Percentiles rank a stretch among this genome's conserved stretches.
phyloP scores from a whole-genome alignment of 106 monocot species.

The Allium cepa region DNA sequence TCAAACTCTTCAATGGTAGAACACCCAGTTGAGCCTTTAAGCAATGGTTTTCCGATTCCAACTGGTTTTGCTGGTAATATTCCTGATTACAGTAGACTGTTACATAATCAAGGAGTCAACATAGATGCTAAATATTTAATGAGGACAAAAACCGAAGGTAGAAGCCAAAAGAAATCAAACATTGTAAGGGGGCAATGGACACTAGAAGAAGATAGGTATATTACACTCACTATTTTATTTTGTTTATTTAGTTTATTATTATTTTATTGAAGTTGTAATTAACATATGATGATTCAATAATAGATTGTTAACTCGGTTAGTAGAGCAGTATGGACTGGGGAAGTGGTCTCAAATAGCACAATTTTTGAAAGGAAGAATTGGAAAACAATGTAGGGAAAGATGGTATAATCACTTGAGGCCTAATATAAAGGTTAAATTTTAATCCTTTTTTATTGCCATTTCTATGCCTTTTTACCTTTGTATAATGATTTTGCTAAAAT shows the following conservation, averaged over 20 bases:
- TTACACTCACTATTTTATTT: not conserved
- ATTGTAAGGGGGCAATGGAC: constrained; percentile 75
- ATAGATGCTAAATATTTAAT: not conserved
- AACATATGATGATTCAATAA: not conserved
- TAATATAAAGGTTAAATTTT: constrained; percentile 59
- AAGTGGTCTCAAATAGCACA: constrained; percentile 75
- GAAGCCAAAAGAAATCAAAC: constrained; percentile 27
- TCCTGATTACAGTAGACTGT: not conserved
- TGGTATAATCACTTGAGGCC: constrained; percentile 93
- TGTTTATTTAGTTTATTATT: too few species aligned
- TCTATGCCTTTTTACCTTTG: not conserved
- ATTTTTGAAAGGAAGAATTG: constrained; percentile 54
- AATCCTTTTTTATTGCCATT: not conserved
- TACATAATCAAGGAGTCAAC: not conserved
- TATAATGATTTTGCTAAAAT: not conserved
- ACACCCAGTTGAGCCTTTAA: constrained; percentile 11
- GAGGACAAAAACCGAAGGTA: constrained; percentile 1
- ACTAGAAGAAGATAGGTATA: constrained; percentile 62
- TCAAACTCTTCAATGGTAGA: constrained; percentile 1
- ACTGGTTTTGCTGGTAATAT: too few species aligned
- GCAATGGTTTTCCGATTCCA: not conserved
- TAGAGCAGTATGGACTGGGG: constrained; percentile 58
- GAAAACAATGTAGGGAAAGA: constrained; percentile 88
- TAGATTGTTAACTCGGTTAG: constrained; percentile 43
- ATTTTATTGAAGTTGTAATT: too few species aligned